Percentiles rank a stretch among this genome's conserved stretches.
These are phyloP conservation scores for Pseudogymnoascus sp. DNA, from an alignment of 2,329 filamentous ascomycete species.

Conservation along the genomic window DNA sequence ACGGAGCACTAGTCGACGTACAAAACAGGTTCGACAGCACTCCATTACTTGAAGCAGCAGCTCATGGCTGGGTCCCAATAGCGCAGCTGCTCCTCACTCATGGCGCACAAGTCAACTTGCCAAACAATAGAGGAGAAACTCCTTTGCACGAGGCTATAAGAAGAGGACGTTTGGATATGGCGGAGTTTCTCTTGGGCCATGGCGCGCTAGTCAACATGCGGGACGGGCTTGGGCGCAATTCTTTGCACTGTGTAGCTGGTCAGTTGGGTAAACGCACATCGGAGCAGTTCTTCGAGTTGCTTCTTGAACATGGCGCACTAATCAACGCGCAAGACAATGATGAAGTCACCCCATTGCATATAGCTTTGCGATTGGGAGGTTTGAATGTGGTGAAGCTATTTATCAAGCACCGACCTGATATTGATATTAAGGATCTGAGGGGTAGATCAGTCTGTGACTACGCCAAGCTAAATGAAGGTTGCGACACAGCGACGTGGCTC, in stretches of 20 bases:
- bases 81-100: neutral
- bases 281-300: too few relatives aligned
- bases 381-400: neutral
- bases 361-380: too few relatives aligned
- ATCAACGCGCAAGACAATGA: too few relatives aligned
- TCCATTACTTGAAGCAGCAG: neutral
- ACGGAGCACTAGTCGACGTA: neutral
- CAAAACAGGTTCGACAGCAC: neutral
- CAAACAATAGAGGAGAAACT: too few relatives aligned
- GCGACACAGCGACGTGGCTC: too few relatives aligned
- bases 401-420: neutral
- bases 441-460: neutral
- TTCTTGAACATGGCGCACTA: too few relatives aligned
- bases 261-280: too few relatives aligned
- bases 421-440: neutral
- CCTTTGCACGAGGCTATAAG: neutral
- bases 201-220: neutral
- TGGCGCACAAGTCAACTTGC: neutral
- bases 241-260: too few relatives aligned
- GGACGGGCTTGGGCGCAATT: too few relatives aligned
- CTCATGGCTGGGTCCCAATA: neutral
- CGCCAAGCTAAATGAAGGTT: neutral
- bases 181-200: neutral
- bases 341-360: too few relatives aligned
- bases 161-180: too few relatives aligned